Evolutionary conservation across 2,329 filamentous ascomycete genomes (phyloP).

Genomic region (Claviceps africana): DNA sequence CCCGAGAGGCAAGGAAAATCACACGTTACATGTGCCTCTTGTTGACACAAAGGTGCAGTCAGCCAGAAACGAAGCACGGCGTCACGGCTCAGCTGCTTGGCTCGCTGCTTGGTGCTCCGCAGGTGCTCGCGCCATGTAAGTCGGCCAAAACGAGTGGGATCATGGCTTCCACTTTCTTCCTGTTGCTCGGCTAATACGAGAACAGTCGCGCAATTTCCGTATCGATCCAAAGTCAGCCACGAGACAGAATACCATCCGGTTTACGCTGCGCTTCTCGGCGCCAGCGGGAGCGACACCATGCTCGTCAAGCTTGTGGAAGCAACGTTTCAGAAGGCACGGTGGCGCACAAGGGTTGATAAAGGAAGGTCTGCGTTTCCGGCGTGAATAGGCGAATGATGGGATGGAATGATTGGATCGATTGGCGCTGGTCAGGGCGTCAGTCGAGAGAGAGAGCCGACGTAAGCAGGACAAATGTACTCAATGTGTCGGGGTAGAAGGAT

Average conservation of each 20-base stretch:
- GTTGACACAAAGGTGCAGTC: not conserved
- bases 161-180: not conserved
- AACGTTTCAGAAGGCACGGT: conserved; percentile 14
- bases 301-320: conserved; percentile 16
- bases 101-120: conserved; percentile 16
- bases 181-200: not conserved
- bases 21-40: not conserved
- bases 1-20: not conserved
- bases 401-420: not conserved
- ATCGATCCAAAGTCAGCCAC: conserved; percentile 16
- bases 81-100: conserved; percentile 16
- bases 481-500: not conserved
- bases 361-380: conserved; percentile 18
- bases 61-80: conserved; percentile 9
- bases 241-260: conserved; percentile 17
- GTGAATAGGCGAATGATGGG: not conserved
- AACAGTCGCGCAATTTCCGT: conserved; percentile 18
- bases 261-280: conserved; percentile 17
- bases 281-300: conserved; percentile 13
- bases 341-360: conserved; percentile 15
- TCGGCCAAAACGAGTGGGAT: not conserved
- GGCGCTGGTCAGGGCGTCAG: not conserved
- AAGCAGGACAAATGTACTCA: not conserved
- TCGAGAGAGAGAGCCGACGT: not conserved
- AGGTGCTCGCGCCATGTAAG: conserved; percentile 23